phyloP scores from a whole-genome alignment of 202 grass and related monocot genomes.

The Carex sylvatica region DNA sequence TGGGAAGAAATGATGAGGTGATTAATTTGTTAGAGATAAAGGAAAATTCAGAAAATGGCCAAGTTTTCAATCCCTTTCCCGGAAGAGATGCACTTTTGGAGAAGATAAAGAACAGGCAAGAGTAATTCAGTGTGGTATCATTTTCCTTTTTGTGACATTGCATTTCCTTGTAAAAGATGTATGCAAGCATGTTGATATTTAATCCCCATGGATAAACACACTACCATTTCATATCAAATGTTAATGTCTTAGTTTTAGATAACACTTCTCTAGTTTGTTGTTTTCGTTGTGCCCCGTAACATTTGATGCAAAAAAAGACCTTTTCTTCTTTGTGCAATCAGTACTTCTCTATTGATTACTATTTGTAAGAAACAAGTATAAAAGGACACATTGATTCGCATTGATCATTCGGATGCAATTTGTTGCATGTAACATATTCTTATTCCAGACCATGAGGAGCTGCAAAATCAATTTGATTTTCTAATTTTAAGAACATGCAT shows the following conservation, averaged over 20 bases:
- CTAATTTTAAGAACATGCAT: neutral
- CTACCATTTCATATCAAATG: neutral
- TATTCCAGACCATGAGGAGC: neutral
- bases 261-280: neutral
- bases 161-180: neutral
- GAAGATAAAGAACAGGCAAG: constrained; percentile 45
- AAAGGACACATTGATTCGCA: neutral
- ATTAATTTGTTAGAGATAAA: constrained; percentile 1
- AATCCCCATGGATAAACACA: neutral
- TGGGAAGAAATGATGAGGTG: constrained; percentile 18
- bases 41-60: neutral
- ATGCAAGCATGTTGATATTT: neutral
- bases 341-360: neutral
- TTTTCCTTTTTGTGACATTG: neutral
- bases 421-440: neutral
- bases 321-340: neutral
- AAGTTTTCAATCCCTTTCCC: constrained; percentile 40
- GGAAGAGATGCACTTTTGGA: constrained; percentile 51
- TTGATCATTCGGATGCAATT: neutral
- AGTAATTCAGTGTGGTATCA: neutral
- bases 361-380: neutral
- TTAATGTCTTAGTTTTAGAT: neutral
- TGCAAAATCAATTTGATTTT: neutral
- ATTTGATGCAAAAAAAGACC: neutral
- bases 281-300: neutral